Percentiles rank a stretch among this genome's conserved stretches.
These are phyloP conservation scores for Avena insularis DNA, from an alignment of 176 grass and related monocot species.

Conservation along the genomic window DNA sequence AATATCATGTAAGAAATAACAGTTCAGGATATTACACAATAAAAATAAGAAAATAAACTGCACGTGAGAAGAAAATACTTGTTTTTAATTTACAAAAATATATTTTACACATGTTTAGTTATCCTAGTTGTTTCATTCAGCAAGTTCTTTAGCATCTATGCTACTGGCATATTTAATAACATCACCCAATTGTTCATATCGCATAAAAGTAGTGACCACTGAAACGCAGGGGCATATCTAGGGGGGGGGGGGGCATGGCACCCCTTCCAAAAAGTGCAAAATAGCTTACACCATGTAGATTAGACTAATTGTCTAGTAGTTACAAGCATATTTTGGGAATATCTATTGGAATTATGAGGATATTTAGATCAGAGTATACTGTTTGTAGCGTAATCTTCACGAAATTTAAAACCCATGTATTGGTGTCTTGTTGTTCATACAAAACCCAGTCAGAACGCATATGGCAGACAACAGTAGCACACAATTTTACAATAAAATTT, in stretches of 20 bases:
- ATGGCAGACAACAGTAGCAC: not conserved
- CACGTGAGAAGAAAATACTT: slow-evolving; percentile 10
- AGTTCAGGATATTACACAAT: slow-evolving; percentile 2
- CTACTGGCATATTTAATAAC: not conserved
- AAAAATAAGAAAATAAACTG: not conserved
- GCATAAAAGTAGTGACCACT: not conserved
- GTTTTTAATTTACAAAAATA: slow-evolving; percentile 28
- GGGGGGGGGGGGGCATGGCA: no score
- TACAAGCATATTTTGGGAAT: no score
- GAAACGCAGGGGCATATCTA: no score
- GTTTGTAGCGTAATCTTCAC: no score
- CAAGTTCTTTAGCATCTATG: not conserved
- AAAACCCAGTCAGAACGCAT: not conserved
- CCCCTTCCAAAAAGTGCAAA: no score
- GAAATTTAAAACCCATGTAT: no score
- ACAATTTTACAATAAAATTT: slow-evolving; percentile 2
- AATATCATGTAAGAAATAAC: slow-evolving; percentile 31
- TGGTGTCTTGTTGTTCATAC: no score
- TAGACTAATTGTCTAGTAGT: no score
- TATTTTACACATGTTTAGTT: slow-evolving; percentile 4
- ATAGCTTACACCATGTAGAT: no score
- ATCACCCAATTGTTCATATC: not conserved
- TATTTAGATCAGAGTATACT: no score
- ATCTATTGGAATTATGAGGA: no score
- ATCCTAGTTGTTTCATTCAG: not conserved